Evolutionary conservation across 495 filamentous ascomycete genomes (phyloP).

Genomic region (Aspergillus egyptiacus): DNA sequence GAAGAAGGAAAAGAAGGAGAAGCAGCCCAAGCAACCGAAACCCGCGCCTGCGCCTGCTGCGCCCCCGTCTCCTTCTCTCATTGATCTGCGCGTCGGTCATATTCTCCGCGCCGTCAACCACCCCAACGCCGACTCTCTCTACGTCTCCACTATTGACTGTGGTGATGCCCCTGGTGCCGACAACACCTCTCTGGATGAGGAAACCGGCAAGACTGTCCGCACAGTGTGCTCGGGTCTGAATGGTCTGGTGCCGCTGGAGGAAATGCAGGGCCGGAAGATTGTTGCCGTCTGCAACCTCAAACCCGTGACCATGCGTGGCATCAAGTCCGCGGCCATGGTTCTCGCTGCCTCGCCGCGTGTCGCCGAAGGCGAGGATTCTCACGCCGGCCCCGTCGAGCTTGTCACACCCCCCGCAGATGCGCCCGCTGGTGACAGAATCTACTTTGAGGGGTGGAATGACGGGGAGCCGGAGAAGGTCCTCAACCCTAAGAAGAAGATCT

Average conservation of each 20-base stretch:
- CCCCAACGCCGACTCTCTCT: slow-evolving; percentile 93
- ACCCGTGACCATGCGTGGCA: slow-evolving; percentile 96
- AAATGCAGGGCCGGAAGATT: slow-evolving; percentile 95
- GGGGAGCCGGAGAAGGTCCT: slow-evolving; percentile 87
- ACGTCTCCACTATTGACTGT: slow-evolving; percentile 92
- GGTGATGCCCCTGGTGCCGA: slow-evolving; percentile 82
- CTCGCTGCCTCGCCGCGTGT: slow-evolving; percentile 82
- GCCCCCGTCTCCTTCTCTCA: slow-evolving; percentile 72
- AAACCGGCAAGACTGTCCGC: slow-evolving; percentile 80
- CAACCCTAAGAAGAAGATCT: slow-evolving; percentile 99
- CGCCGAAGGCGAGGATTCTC: slow-evolving; percentile 70
- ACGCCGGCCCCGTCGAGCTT: slow-evolving; percentile 88
- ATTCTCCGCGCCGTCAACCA: slow-evolving; percentile 92
- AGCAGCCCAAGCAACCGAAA: slow-evolving; percentile 63
- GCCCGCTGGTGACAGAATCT: slow-evolving; percentile 76
- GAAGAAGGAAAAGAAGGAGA: slow-evolving; percentile 67
- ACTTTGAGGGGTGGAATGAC: slow-evolving; percentile 83
- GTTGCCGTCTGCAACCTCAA: slow-evolving; percentile 95
- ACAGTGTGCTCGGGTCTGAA: slow-evolving; percentile 97
- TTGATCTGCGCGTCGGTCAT: slow-evolving; percentile 94
- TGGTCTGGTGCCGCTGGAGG: slow-evolving; percentile 82
- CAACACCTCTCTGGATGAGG: slow-evolving; percentile 68
- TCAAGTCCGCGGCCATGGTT: slow-evolving; percentile 95
- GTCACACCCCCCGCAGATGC: slow-evolving; percentile 78
- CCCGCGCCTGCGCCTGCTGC: slow-evolving; percentile 56